A percentile compares a stretch with the other conserved stretches of the same genome.
These are phyloP conservation scores for Sclerotiophoma versabilis DNA, from an alignment of 2,329 filamentous ascomycete species.

Conservation along the genomic window DNA sequence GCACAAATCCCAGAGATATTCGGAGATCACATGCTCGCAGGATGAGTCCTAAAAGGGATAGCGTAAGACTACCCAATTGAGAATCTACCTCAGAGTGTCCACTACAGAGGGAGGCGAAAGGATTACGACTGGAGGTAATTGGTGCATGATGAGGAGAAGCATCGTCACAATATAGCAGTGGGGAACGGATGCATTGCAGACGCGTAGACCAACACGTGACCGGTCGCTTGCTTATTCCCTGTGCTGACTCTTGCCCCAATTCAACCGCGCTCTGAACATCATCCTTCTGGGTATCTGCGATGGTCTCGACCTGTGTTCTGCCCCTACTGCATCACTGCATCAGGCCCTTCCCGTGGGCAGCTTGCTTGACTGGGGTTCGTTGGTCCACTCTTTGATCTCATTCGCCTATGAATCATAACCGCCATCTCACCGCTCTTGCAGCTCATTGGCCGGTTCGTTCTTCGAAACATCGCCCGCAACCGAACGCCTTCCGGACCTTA, in stretches of 20 bases:
- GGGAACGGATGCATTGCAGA: not conserved
- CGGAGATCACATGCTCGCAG: slow-evolving; percentile 31
- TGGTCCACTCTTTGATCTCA: not conserved
- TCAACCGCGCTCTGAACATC: not conserved
- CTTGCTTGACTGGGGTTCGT: not conserved
- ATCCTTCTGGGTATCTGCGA: not conserved
- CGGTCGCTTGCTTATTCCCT: not conserved
- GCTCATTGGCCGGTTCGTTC: slow-evolving; percentile 9
- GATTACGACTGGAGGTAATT: not conserved
- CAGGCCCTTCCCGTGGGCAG: not conserved
- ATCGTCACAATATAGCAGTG: not conserved
- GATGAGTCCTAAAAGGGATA: slow-evolving; percentile 26
- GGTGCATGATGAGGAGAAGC: not conserved
- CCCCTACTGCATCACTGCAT: not conserved
- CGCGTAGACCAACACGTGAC: slow-evolving; percentile 4
- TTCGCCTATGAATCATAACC: not conserved
- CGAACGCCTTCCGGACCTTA: not conserved
- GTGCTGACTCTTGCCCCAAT: not conserved
- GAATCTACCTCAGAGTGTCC: not conserved
- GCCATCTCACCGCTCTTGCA: not conserved
- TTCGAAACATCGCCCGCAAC: not conserved
- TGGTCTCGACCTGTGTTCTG: slow-evolving; percentile 7
- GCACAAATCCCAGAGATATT: slow-evolving; percentile 1
- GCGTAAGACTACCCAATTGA: not conserved
- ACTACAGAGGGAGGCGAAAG: not conserved